A percentile compares a stretch with the other conserved stretches of the same genome.
Evolutionary conservation across 2,329 filamentous ascomycete genomes (phyloP).

Genomic region (Blastomyces gilchristii): DNA sequence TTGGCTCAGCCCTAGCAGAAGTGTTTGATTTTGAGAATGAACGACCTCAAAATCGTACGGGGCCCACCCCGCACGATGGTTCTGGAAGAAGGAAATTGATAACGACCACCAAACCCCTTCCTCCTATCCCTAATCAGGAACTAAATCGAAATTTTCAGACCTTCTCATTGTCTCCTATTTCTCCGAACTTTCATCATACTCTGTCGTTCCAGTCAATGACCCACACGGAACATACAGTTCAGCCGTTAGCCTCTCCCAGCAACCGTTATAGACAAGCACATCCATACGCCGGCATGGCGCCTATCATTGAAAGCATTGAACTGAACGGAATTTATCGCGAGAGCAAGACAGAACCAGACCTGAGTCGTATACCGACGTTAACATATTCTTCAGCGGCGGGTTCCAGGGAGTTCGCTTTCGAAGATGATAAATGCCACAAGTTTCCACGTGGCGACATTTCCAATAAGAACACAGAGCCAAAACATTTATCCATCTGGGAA

Average conservation of each 20-base stretch:
- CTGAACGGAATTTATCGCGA: background rate
- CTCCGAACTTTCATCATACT: constrained; percentile 2
- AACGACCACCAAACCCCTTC: background rate
- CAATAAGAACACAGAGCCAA: background rate
- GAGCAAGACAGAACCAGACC: background rate
- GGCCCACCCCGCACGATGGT: too few relatives aligned
- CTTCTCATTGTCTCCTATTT: constrained; percentile 3
- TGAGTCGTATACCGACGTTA: background rate
- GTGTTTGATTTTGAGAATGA: background rate
- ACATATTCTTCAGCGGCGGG: background rate
- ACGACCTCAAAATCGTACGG: background rate
- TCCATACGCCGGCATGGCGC: background rate
- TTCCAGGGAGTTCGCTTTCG: background rate
- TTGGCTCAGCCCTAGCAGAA: background rate
- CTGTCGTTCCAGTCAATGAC: constrained; percentile 8
- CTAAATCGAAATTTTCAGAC: background rate
- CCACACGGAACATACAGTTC: constrained; percentile 4
- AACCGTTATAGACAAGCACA: background rate
- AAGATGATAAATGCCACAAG: background rate
- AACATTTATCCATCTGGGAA: constrained; percentile 32
- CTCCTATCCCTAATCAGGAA: background rate
- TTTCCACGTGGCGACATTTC: background rate
- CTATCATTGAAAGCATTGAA: background rate
- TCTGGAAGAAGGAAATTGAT: background rate
- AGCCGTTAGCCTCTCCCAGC: background rate